A percentile compares a stretch with the other conserved stretches of the same genome.
These are phyloP conservation scores for Colletotrichum brevisporum DNA, from an alignment of 2,329 filamentous ascomycete species.

Conservation along the genomic window DNA sequence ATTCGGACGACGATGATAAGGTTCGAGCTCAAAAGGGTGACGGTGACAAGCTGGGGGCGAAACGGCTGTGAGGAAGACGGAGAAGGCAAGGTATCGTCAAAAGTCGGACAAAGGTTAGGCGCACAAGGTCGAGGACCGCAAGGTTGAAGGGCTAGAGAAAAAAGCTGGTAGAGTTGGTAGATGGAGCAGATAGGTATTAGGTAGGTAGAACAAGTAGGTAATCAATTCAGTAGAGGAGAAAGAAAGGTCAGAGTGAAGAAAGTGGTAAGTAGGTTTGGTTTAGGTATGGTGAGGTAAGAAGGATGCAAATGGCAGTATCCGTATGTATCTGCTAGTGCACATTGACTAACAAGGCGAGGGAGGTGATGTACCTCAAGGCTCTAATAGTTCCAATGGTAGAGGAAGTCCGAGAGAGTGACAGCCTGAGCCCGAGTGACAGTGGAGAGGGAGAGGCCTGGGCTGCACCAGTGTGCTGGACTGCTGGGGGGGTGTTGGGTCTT, in stretches of 20 bases:
- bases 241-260: not conserved
- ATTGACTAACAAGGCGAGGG: not conserved
- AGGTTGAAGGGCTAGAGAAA: not conserved
- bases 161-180: not conserved
- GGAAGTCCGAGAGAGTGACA: no score
- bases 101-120: no score
- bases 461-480: not conserved
- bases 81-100: constrained; percentile 1
- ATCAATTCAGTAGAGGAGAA: not conserved
- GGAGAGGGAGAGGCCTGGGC: not conserved
- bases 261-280: not conserved
- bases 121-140: not conserved
- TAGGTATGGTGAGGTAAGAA: not conserved
- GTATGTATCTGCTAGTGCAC: no score
- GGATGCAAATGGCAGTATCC: not conserved
- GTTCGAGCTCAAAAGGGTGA: constrained; percentile 17
- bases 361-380: not conserved
- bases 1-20: constrained; percentile 36
- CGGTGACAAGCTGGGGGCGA: not conserved
- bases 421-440: not conserved
- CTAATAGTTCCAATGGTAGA: no score
- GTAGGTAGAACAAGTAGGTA: not conserved
- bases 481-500: not conserved
- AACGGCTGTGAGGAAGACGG: not conserved
- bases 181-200: not conserved